Conservation (phyloP, 1,284 basidiomycete genomes). For the Leccinum fallax region DNA sequence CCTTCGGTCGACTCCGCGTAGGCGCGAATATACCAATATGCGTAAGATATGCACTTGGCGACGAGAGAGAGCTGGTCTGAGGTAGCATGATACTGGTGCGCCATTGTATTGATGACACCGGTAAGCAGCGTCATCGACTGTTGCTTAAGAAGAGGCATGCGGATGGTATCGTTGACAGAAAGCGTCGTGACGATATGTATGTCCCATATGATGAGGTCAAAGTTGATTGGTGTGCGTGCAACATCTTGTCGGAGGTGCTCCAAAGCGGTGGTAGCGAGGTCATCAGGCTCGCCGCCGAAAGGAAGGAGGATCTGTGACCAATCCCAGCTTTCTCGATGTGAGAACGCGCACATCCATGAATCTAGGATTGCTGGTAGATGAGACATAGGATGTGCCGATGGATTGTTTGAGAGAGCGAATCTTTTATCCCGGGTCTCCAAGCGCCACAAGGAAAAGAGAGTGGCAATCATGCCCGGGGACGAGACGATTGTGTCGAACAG, state of each 20-base stretch:
- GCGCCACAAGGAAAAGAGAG: constrained; percentile 33
- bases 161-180: constrained; percentile 32
- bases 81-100: constrained; percentile 7
- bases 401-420: constrained; percentile 20
- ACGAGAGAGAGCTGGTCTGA: constrained; percentile 13
- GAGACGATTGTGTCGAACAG: constrained; percentile 22
- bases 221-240: constrained; percentile 24
- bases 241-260: constrained; percentile 29
- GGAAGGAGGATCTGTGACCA: constrained; percentile 31
- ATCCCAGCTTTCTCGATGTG: constrained; percentile 27
- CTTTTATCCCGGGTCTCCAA: constrained; percentile 25
- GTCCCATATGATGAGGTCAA: constrained; percentile 34
- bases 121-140: constrained; percentile 25
- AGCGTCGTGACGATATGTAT: constrained; percentile 33
- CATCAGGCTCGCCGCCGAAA: constrained; percentile 22
- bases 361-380: constrained; percentile 23
- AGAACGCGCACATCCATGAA: constrained; percentile 33
- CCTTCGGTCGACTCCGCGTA: constrained; percentile 32
- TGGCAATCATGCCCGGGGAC: constrained; percentile 25
- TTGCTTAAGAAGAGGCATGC: constrained; percentile 28
- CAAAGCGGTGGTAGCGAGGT: constrained; percentile 30
- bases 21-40: constrained; percentile 35
- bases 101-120: constrained; percentile 19
- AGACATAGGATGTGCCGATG: constrained; percentile 5
- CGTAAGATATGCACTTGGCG: constrained; percentile 33